Evolutionary conservation across 345 rosid species (phyloP).

Genomic region (Linum lewisii): DNA sequence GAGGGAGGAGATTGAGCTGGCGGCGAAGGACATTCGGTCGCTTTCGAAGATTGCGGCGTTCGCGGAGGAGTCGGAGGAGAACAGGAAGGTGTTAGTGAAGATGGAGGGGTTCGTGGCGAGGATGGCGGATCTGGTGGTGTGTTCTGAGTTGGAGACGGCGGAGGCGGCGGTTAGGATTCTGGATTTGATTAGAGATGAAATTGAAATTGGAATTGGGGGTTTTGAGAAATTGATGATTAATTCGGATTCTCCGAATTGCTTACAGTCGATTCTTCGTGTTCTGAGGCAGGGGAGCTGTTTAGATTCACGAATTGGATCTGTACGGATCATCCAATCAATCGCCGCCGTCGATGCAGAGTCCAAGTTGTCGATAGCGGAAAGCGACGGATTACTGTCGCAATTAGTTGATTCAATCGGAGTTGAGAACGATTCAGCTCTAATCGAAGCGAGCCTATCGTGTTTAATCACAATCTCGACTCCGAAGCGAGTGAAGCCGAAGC

Average conservation of each 20-base stretch:
- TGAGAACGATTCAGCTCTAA: conserved; percentile 35
- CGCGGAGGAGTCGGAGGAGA: conserved; percentile 19
- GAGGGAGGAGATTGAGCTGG: conserved; percentile 8
- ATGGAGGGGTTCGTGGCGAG: conserved; percentile 36
- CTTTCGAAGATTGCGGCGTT: conserved; percentile 12
- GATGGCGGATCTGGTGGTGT: conserved; percentile 40
- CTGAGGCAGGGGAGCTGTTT: conserved; percentile 31
- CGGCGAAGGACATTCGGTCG: conserved; percentile 26
- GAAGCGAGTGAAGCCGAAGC: conserved; percentile 40
- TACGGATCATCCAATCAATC: conserved; percentile 46
- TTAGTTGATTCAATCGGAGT: conserved; percentile 27
- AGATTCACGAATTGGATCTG: conserved; percentile 45
- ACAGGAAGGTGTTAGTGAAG: conserved; percentile 36
- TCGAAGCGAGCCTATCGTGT: conserved; percentile 52
- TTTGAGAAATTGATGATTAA: conserved; percentile 27
- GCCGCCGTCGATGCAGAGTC: conserved; percentile 51
- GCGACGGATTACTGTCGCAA: conserved; percentile 38
- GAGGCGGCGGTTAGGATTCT: conserved; percentile 38
- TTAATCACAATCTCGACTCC: conserved; percentile 39
- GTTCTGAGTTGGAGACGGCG: conserved; percentile 18
- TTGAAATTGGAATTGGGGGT: conserved; percentile 28
- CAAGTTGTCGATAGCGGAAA: conserved; percentile 44
- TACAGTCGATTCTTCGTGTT: conserved; percentile 36
- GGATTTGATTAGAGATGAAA: conserved; percentile 27
- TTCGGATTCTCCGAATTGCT: conserved; percentile 17